Evolutionary conservation across 2,329 filamentous ascomycete genomes (phyloP).

Genomic region (Neofusicoccum kwambonambiense): DNA sequence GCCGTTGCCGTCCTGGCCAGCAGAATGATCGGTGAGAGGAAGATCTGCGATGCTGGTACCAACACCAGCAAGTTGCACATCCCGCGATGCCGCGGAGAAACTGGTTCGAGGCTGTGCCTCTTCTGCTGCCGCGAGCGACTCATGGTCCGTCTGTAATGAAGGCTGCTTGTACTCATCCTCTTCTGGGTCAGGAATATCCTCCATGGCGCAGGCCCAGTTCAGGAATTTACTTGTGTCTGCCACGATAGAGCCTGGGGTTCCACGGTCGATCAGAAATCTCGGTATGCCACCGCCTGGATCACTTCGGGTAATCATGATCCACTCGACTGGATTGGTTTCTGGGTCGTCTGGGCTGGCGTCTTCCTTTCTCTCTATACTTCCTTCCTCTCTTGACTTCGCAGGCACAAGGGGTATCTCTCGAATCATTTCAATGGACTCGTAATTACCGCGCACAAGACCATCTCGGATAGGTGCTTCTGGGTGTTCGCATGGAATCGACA

Average conservation of each 20-base stretch:
- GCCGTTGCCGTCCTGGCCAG: constrained; percentile 20
- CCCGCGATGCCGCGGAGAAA: constrained; percentile 32
- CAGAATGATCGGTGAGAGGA: constrained; percentile 25
- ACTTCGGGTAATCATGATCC: constrained; percentile 89
- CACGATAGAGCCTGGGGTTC: constrained; percentile 77
- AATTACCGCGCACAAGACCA: constrained; percentile 79
- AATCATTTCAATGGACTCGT: constrained; percentile 90
- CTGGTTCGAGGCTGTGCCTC: background rate
- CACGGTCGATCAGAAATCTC: constrained; percentile 86
- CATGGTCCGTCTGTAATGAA: background rate
- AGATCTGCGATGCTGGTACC: constrained; percentile 34
- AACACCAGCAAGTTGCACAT: constrained; percentile 37
- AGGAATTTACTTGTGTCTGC: constrained; percentile 78
- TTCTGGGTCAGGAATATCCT: constrained; percentile 40
- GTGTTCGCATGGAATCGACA: constrained; percentile 82
- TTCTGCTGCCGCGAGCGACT: background rate
- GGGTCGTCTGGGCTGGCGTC: constrained; percentile 38
- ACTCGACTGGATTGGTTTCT: constrained; percentile 71
- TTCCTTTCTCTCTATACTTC: constrained; percentile 31
- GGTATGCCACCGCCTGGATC: constrained; percentile 88
- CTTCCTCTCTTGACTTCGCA: constrained; percentile 40
- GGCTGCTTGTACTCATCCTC: constrained; percentile 26
- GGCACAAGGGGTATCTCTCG: constrained; percentile 67
- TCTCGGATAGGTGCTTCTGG: constrained; percentile 66
- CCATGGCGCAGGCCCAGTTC: constrained; percentile 66